Evolutionary conservation across 2,329 filamentous ascomycete species (phyloP), one percentile per base, ranked within the genome.

Genomic region (Meredithiella fracta): DNA sequence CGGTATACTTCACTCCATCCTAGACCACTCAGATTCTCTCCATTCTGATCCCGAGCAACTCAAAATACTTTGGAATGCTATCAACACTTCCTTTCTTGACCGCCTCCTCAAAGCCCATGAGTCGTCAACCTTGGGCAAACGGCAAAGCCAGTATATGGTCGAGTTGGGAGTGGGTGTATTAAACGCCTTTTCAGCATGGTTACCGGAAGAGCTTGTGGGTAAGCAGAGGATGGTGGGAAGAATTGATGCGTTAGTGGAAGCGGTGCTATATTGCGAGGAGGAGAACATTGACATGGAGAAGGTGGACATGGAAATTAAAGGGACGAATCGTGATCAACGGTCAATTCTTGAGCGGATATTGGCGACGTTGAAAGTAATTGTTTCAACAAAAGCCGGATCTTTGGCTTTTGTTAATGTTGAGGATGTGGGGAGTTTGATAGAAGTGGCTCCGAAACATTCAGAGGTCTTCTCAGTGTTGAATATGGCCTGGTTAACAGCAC

Each of bases 11-110:
- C 83, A 80, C 62, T 77, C 78, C n/a, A 67, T 82, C 11, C 71
- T 86, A 31, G 80, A 85, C 65, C 80, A 78, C 63, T 74, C 76
- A 4, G 67, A 71, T 22, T 65, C 72, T n/a, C 65, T 80, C 22
- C 71, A 71, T 47, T 66, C 72, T 54, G 71, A 80, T 64, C 67
- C 71, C 8, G 65, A 66, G 1, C 64, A 63, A 6, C 62, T 83
- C 3, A 62, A 66, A n/a, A 65, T 64, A 14, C 67, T 83, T 44
- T 86, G 82, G 82, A 67, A 72, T 34, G 72, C 73, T 31, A 72
- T 86, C 22, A 75, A 81, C 2, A 68, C 76, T 60, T 82, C 73
- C 59, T 86, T 85, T 61, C 65, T 86, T 2, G 79, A 82, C 64
- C 73, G 81, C 20, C 67, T 86, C 8, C 67, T 86, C 42, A 72